A percentile compares a stretch with the other conserved stretches of the same genome.
Conservation (phyloP, 2,329 filamentous ascomycete genomes). For the Diaporthe vaccinii region DNA sequence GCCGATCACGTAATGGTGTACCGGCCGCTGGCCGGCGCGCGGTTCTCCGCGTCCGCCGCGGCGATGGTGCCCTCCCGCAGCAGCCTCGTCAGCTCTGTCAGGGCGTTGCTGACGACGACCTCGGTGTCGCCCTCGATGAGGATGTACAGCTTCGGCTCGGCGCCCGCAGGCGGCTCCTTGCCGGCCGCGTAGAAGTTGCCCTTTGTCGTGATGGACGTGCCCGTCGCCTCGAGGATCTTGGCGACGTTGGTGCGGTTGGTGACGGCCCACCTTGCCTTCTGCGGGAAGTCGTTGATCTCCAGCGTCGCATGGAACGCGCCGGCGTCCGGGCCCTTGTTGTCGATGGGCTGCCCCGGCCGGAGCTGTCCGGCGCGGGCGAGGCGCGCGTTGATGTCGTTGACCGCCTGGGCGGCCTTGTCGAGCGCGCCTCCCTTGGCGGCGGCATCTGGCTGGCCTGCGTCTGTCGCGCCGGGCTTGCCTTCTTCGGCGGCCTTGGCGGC, state of each 20-base stretch:
- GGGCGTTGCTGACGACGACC: conserved; percentile 88
- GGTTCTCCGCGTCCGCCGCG: conserved; percentile 86
- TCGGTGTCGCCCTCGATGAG: conserved; percentile 98
- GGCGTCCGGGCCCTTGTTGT: conserved; percentile 98
- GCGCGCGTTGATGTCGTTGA: conserved; percentile 90
- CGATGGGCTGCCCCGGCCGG: conserved; percentile 91
- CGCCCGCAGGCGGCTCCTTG: conserved; percentile 81
- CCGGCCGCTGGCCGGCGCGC: conserved; percentile 82
- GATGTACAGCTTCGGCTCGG: conserved; percentile 96
- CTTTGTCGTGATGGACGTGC: conserved; percentile 97
- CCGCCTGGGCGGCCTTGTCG: conserved; percentile 90
- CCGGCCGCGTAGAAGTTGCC: conserved; percentile 88
- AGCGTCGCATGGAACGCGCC: conserved; percentile 96
- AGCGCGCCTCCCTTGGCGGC: conserved; percentile 71
- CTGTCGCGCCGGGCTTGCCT: conserved; percentile 47
- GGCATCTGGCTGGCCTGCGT: conserved; percentile 49
- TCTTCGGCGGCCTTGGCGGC: conserved; percentile 59
- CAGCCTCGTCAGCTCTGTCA: conserved; percentile 89
- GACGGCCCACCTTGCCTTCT: conserved; percentile 98
- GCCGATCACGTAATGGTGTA: conserved; percentile 82
- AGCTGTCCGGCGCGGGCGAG: conserved; percentile 91
- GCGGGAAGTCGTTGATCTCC: conserved; percentile 99
- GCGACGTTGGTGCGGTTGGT: conserved; percentile 98
- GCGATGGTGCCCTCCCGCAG: conserved; percentile 92
- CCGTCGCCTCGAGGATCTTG: conserved; percentile 95